Conservation (phyloP, 2,329 filamentous ascomycete species). For the Didymella pomorum region DNA sequence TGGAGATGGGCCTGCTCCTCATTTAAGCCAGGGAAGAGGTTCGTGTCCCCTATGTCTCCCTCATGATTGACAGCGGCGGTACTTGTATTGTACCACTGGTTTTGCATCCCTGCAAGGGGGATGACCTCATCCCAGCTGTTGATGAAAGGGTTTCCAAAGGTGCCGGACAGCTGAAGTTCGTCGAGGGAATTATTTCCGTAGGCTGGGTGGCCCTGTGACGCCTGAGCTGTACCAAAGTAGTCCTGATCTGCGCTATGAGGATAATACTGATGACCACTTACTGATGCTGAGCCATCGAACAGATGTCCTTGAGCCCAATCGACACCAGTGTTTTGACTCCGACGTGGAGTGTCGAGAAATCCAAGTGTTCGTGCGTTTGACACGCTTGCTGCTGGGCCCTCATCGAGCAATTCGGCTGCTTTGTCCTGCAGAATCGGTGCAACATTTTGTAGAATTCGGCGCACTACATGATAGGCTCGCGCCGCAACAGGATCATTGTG, state of each 20-base stretch:
- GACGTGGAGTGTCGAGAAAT: neutral
- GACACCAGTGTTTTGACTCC: neutral
- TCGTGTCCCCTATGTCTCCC: neutral
- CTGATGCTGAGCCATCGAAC: neutral
- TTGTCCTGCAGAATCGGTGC: slow-evolving; percentile 24
- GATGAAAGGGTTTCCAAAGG: slow-evolving; percentile 34
- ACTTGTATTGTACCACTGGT: slow-evolving; percentile 15
- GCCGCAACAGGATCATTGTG: slow-evolving; percentile 38
- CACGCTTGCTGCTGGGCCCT: neutral
- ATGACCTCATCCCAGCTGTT: slow-evolving; percentile 33
- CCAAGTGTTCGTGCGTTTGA: neutral
- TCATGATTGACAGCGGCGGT: neutral
- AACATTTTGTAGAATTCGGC: slow-evolving; percentile 27
- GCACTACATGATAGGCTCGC: slow-evolving; percentile 39
- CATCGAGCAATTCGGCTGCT: slow-evolving; percentile 25
- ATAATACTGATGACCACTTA: neutral
- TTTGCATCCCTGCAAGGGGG: slow-evolving; percentile 23
- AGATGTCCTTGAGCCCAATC: neutral
- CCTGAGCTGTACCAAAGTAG: neutral
- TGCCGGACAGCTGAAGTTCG: neutral
- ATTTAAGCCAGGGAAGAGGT: neutral
- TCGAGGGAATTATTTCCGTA: neutral
- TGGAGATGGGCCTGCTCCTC: neutral
- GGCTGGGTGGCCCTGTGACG: neutral
- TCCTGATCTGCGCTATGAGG: neutral